Evolutionary conservation across 345 rosid species (phyloP).

Genomic region (Excoecaria agallocha): DNA sequence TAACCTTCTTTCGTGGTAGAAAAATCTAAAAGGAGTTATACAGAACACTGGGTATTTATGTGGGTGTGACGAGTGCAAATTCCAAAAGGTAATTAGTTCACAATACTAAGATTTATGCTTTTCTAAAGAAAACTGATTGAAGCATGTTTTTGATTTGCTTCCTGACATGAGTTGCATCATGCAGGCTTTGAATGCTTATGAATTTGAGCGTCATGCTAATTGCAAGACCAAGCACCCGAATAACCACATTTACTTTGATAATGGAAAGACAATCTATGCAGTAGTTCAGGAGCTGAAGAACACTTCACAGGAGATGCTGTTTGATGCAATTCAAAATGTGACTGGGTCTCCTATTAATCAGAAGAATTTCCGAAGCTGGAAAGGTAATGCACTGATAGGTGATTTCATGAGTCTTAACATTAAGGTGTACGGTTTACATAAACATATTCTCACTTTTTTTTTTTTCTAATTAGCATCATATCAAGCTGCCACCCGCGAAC

Average conservation of each 20-base stretch:
- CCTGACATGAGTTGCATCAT: conserved; percentile 14
- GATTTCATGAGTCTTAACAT: neutral
- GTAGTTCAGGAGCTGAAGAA: conserved; percentile 67
- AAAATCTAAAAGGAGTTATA: conserved; percentile 45
- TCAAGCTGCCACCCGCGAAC: conserved; percentile 63
- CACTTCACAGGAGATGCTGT: conserved; percentile 53
- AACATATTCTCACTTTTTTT: neutral
- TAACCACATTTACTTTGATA: conserved; percentile 65
- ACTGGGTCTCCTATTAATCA: conserved; percentile 56
- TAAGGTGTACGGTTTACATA: neutral
- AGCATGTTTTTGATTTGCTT: neutral
- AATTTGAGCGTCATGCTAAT: conserved; percentile 64
- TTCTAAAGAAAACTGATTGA: neutral
- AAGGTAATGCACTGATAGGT: conserved; percentile 34
- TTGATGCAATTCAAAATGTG: conserved; percentile 51
- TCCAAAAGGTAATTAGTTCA: conserved; percentile 38
- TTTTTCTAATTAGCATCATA: conserved; percentile 46
- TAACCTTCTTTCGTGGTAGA: conserved; percentile 29
- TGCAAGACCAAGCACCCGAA: conserved; percentile 78
- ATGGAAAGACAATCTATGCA: conserved; percentile 63
- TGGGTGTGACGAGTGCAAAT: conserved; percentile 55
- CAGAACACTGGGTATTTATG: conserved; percentile 58
- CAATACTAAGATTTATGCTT: neutral
- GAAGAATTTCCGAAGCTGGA: conserved; percentile 54
- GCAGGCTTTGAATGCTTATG: conserved; percentile 60